phyloP scores from a whole-genome alignment of 345 rosid genomes.

The Rubroshorea leprosula region DNA sequence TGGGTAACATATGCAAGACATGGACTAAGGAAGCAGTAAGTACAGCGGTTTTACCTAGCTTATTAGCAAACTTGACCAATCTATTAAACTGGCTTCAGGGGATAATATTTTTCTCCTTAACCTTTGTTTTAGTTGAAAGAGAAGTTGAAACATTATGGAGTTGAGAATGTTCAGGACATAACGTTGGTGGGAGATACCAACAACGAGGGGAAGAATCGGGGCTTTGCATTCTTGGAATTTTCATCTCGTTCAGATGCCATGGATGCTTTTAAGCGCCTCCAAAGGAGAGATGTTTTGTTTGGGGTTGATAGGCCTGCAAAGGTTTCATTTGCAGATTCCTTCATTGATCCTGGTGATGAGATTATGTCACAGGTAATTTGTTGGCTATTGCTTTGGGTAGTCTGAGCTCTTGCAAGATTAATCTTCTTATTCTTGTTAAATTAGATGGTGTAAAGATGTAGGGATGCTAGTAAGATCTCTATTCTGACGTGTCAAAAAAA shows the following conservation, averaged over 20 bases:
- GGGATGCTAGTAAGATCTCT: no score
- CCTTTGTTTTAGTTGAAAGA: conserved; percentile 73
- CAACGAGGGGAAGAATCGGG: conserved; percentile 83
- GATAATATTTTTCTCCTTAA: conserved; percentile 22
- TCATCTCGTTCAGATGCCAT: conserved; percentile 87
- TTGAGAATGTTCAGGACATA: conserved; percentile 79
- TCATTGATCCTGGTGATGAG: conserved; percentile 89
- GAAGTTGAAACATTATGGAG: conserved; percentile 93
- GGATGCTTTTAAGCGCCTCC: conserved; percentile 94
- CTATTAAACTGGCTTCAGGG: conserved; percentile 10
- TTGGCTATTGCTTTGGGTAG: conserved; percentile 8
- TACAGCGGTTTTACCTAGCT: conserved; percentile 28
- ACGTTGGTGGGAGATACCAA: conserved; percentile 89
- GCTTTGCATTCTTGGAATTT: conserved; percentile 97
- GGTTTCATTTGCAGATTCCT: conserved; percentile 96
- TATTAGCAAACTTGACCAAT: conserved; percentile 13
- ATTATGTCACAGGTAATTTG: conserved; percentile 91
- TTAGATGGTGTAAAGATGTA: no score
- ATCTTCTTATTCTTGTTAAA: background rate
- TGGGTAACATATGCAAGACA: conserved; percentile 93
- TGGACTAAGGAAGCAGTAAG: conserved; percentile 97
- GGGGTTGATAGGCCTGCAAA: conserved; percentile 97
- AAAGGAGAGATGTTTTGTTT: conserved; percentile 79
- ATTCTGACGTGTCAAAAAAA: no score
- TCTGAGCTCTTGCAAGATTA: background rate